These are phyloP conservation scores for Pisolithus thermaeus DNA, from an alignment of 1,284 basidiomycete genomes.

Conservation along the genomic window DNA sequence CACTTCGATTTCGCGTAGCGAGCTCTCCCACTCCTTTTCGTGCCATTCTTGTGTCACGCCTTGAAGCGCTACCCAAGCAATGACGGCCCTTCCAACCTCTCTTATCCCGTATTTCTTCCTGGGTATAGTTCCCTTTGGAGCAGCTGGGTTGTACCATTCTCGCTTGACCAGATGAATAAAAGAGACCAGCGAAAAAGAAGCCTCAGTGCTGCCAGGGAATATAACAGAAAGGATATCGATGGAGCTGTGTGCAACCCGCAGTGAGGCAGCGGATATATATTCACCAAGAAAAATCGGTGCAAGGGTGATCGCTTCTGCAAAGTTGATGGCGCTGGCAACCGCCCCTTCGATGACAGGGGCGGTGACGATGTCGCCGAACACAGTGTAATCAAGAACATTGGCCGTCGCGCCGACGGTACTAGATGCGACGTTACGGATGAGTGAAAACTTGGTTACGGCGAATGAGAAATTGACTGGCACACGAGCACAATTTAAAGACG, in stretches of 20 bases:
- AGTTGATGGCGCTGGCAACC: conserved; percentile 54
- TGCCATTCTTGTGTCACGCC: conserved; percentile 75
- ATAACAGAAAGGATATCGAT: conserved; percentile 66
- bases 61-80: conserved; percentile 73
- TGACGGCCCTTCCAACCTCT: conserved; percentile 59
- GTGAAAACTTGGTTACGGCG: conserved; percentile 46
- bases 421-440: conserved; percentile 57
- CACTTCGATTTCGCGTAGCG: conserved; percentile 61
- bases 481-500: conserved; percentile 17
- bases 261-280: conserved; percentile 68
- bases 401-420: conserved; percentile 53
- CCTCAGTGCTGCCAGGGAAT: conserved; percentile 70
- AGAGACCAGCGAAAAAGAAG: conserved; percentile 71
- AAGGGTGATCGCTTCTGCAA: conserved; percentile 65
- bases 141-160: conserved; percentile 60
- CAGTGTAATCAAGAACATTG: conserved; percentile 52
- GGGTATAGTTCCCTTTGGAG: conserved; percentile 47
- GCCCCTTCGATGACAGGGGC: conserved; percentile 52
- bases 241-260: conserved; percentile 66
- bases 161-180: conserved; percentile 67
- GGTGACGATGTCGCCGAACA: conserved; percentile 55
- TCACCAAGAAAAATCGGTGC: conserved; percentile 69
- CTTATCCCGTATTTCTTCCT: conserved; percentile 55
- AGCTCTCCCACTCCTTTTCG: conserved; percentile 59
- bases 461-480: conserved; percentile 5